A percentile compares a stretch with the other conserved stretches of the same genome.
Conservation (phyloP, 2,329 filamentous ascomycete genomes). For the Blumeriella jaapii region DNA sequence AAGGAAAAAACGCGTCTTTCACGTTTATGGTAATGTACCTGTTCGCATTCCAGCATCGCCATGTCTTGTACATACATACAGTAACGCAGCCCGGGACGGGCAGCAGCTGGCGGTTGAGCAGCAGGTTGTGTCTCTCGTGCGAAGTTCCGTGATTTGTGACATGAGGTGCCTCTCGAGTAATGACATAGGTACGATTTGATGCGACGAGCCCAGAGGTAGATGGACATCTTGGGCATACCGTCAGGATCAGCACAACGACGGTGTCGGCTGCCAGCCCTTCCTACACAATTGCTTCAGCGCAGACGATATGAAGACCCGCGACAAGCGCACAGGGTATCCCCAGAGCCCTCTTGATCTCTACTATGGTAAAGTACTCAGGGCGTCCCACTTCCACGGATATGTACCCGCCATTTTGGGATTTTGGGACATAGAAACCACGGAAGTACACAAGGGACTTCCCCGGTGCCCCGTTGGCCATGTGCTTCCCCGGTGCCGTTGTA, state of each 20-base stretch:
- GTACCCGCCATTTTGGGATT: no score
- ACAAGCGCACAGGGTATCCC: no score
- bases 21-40: constrained; percentile 55
- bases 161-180: constrained; percentile 41
- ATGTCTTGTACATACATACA: no score
- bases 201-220: constrained; percentile 44
- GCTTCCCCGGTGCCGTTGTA: no score
- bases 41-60: constrained; percentile 49
- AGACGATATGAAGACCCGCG: no score
- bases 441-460: no score
- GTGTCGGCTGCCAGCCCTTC: constrained; percentile 32
- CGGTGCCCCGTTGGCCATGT: no score
- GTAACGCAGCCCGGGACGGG: constrained; percentile 48
- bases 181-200: constrained; percentile 48
- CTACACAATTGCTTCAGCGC: constrained; percentile 10
- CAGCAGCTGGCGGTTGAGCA: constrained; percentile 52
- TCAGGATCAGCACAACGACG: constrained; percentile 52
- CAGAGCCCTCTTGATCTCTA: no score
- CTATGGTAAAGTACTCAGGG: no score
- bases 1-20: constrained; percentile 36
- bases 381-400: no score
- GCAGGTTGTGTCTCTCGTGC: constrained; percentile 46
- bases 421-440: no score
- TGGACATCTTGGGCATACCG: constrained; percentile 55
- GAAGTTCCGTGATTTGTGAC: constrained; percentile 43